Conservation (phyloP, 2,329 filamentous ascomycete genomes). For the Cordyceps fumosorosea region DNA sequence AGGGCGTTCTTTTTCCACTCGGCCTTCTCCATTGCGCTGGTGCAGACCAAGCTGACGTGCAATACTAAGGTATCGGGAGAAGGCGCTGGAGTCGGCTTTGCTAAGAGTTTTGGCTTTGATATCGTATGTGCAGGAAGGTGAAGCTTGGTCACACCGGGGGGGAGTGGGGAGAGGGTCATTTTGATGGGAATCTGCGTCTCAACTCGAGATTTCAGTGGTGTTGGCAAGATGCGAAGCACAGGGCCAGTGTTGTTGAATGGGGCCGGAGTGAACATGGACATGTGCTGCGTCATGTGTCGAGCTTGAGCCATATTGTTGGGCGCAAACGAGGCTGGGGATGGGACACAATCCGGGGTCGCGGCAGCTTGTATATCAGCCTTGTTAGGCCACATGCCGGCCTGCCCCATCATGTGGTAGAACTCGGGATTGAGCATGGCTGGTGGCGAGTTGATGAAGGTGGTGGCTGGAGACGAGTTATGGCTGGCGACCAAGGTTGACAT, state of each 20-base stretch:
- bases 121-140: constrained; percentile 87
- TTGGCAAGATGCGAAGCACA: constrained; percentile 56
- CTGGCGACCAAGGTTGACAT: constrained; percentile 45
- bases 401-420: constrained; percentile 28
- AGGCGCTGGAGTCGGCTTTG: constrained; percentile 61
- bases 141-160: constrained; percentile 68
- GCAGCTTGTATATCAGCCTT: constrained; percentile 22
- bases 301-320: constrained; percentile 20
- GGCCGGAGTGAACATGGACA: constrained; percentile 20
- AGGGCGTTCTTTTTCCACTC: constrained; percentile 62
- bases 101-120: constrained; percentile 85
- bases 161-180: constrained; percentile 69
- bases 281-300: constrained; percentile 26
- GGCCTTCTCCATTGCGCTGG: constrained; percentile 78
- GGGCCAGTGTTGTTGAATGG: constrained; percentile 29
- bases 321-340: constrained; percentile 21
- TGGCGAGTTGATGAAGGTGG: constrained; percentile 39
- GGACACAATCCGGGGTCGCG: constrained; percentile 20
- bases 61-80: constrained; percentile 72
- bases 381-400: constrained; percentile 31
- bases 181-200: constrained; percentile 94
- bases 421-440: constrained; percentile 37
- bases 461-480: constrained; percentile 45
- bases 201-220: constrained; percentile 77
- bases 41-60: constrained; percentile 78